phyloP scores from a whole-genome alignment of 345 rosid species.

The Citropsis articulata region DNA sequence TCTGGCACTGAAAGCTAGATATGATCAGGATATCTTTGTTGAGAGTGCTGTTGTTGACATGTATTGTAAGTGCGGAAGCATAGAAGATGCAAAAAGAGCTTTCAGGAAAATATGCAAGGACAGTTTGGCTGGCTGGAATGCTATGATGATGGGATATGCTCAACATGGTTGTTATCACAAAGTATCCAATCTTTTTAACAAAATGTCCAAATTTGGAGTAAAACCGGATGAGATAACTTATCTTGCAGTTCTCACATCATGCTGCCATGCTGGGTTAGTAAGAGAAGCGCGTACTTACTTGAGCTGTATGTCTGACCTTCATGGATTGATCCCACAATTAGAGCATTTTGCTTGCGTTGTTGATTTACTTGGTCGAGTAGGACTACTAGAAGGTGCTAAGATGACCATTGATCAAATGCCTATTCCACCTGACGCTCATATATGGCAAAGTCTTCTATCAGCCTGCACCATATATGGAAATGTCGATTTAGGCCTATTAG shows the following conservation, averaged over 20 bases:
- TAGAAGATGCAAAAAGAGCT: slow-evolving; percentile 33
- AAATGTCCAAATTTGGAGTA: slow-evolving; percentile 32
- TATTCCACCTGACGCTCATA: slow-evolving; percentile 30
- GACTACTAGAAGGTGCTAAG: slow-evolving; percentile 39
- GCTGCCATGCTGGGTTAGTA: slow-evolving; percentile 46
- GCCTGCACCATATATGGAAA: slow-evolving; percentile 34
- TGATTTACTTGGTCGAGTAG: slow-evolving; percentile 44
- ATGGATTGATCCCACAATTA: slow-evolving; percentile 31
- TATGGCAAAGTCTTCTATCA: slow-evolving; percentile 45
- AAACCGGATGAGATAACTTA: slow-evolving; percentile 44
- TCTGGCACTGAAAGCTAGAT: slow-evolving; percentile 28
- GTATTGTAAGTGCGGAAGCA: slow-evolving; percentile 45
- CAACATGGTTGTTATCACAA: slow-evolving; percentile 32
- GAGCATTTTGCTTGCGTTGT: slow-evolving; percentile 47
- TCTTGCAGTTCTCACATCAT: slow-evolving; percentile 43
- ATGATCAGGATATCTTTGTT: slow-evolving; percentile 27
- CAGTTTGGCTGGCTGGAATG: slow-evolving; percentile 44
- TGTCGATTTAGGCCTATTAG: slow-evolving; percentile 33
- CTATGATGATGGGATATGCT: slow-evolving; percentile 52
- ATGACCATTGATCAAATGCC: slow-evolving; percentile 38
- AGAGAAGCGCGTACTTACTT: slow-evolving; percentile 30
- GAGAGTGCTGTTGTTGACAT: slow-evolving; percentile 39
- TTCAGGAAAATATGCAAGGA: slow-evolving; percentile 21
- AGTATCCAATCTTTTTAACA: slow-evolving; percentile 29
- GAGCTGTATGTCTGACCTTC: slow-evolving; percentile 24